A percentile compares a stretch with the other conserved stretches of the same genome.
These are phyloP conservation scores for Arthroderma uncinatum DNA, from an alignment of 2,329 filamentous ascomycete genomes.

Conservation along the genomic window DNA sequence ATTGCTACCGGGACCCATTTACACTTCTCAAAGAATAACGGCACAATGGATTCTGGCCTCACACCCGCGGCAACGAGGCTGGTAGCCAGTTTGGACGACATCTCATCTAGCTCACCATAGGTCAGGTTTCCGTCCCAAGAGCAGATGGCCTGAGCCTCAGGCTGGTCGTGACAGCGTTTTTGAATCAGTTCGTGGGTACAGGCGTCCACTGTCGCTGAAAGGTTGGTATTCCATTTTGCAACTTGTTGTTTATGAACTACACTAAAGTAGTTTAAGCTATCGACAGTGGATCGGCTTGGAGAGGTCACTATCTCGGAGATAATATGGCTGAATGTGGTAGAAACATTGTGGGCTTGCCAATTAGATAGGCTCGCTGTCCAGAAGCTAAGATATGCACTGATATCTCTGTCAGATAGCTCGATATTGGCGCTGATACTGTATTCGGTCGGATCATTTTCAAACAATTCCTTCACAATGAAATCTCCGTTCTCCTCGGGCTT, in stretches of 20 bases:
- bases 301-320: neutral
- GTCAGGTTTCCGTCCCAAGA: slow-evolving; percentile 18
- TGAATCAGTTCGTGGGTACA: slow-evolving; percentile 17
- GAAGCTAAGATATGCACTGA: slow-evolving; percentile 1
- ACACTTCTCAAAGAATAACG: slow-evolving; percentile 15
- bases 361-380: neutral
- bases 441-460: neutral
- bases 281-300: neutral
- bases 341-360: slow-evolving; percentile 1
- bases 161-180: slow-evolving; percentile 9
- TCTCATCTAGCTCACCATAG: slow-evolving; percentile 14
- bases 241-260: neutral
- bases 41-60: slow-evolving; percentile 10
- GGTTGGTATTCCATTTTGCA: neutral
- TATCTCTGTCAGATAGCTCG: neutral
- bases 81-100: slow-evolving; percentile 16
- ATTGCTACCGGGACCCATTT: slow-evolving; percentile 13
- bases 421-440: slow-evolving; percentile 2
- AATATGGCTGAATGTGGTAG: slow-evolving; percentile 2
- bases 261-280: neutral
- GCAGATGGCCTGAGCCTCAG: slow-evolving; percentile 15
- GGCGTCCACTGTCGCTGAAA: neutral
- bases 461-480: neutral
- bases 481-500: neutral
- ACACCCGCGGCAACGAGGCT: slow-evolving; percentile 6